phyloP scores from a whole-genome alignment of 108 stramenopile genomes.

The Nannochloropsis salina region DNA sequence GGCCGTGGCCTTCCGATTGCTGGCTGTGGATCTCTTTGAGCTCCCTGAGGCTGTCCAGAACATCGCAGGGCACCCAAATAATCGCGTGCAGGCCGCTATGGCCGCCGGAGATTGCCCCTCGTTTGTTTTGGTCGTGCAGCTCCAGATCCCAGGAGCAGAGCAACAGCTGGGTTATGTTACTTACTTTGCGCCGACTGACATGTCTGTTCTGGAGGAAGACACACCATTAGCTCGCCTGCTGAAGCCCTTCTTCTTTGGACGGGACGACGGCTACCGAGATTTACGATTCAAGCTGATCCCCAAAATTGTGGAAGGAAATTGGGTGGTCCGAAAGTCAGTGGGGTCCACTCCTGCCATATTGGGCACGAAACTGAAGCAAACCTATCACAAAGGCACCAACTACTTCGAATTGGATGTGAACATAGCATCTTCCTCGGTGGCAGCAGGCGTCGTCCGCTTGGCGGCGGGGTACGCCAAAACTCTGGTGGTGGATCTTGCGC shows the following conservation, averaged over 20 bases:
- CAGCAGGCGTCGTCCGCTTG: conserved; percentile 69
- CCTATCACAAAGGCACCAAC: conserved; percentile 63
- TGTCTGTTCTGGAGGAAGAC: conserved; percentile 22
- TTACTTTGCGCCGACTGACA: conserved; percentile 44
- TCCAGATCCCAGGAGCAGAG: conserved; percentile 54
- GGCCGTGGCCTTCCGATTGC: conserved; percentile 66
- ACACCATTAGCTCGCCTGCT: conserved; percentile 52
- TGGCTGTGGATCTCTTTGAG: conserved; percentile 72
- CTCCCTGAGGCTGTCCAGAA: conserved; percentile 54
- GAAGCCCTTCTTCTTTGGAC: conserved; percentile 47
- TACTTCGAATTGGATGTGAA: conserved; percentile 84
- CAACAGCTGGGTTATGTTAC: conserved; percentile 24
- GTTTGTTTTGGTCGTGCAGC: conserved; percentile 53
- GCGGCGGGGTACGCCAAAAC: conserved; percentile 74
- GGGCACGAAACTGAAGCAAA: conserved; percentile 83
- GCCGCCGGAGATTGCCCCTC: conserved; percentile 14
- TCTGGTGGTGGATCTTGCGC: conserved; percentile 83
- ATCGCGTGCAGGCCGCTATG: conserved; percentile 72
- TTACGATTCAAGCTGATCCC: conserved; percentile 87
- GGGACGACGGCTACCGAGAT: conserved; percentile 60
- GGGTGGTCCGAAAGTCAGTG: conserved; percentile 77
- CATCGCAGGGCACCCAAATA: conserved; percentile 68
- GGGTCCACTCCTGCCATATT: conserved; percentile 83
- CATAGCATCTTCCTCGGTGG: conserved; percentile 63
- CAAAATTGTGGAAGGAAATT: conserved; percentile 79